Base-by-base conservation (phyloP, 257 asterid species). In the Solanum piurae region DNA sequence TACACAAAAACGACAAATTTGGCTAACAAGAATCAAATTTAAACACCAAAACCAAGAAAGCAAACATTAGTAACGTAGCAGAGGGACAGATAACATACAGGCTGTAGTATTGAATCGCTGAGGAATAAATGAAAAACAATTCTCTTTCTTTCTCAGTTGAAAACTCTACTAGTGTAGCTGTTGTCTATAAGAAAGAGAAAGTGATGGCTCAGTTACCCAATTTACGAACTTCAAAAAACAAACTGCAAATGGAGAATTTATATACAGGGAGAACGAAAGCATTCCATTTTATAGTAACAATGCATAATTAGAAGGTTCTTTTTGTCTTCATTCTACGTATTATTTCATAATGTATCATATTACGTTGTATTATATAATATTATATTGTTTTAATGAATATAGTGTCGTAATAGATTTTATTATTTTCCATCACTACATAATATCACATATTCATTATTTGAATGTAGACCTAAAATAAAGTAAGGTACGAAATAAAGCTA, bases 61-160 rank as follows among this genome's bases (percentile, higher is more conserved):
- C 29, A 16, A 75, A 36, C 37, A 74, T 44, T 27, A 42, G 27
- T 49, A 86, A 52, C 12, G n/a, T 34, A 71, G 18, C 12, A 69
- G 75, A 68, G 83, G 36, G 23, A 86, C 88, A 86, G 83, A 52
- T 71, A 86, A 20, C 83, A 29, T 86, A 86, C 88, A 86, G 88
- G 88, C 87, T 86, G 88, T 86, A 38, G 66, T 71, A 25, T 49
- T 42, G 87, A 69, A 85, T 85, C 37, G 80, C 31, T 25, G 55
- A 34, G 83, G 58, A 75, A 49, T 49, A 82, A 82, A 82, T 82
- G 83, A 71, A 75, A 86, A 72, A 44, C 5, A n/a, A 85, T 40
- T 64, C 52, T 82, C 29, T 34, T 16, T 75, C 83, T 33, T 23
- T 27, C 34, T 37, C 4, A 38, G 23, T 34, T 40, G n/a, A 76